Conservation (phyloP, 2,329 filamentous ascomycete genomes). For the Leptographium flavum region DNA sequence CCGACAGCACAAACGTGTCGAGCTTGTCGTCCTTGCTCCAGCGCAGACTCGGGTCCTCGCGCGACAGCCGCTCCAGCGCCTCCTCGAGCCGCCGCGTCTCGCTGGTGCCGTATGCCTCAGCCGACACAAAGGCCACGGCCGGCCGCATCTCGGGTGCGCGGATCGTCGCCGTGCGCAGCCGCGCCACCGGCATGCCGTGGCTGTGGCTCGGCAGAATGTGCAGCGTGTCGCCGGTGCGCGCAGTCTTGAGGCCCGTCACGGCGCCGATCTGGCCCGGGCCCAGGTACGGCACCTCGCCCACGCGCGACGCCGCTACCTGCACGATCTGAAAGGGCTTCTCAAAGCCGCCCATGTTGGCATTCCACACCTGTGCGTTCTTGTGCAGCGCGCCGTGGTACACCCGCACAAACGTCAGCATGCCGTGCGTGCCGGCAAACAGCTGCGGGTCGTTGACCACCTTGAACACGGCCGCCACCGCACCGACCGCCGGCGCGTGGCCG, state of each 20-base stretch:
- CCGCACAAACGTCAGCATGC: constrained; percentile 80
- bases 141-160: constrained; percentile 81
- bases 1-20: constrained; percentile 82
- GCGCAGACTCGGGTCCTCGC: constrained; percentile 86
- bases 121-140: constrained; percentile 90
- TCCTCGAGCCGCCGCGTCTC: constrained; percentile 64
- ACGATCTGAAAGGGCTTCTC: constrained; percentile 71
- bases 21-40: constrained; percentile 78
- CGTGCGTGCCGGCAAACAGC: constrained; percentile 32
- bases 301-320: constrained; percentile 80
- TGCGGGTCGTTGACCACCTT: constrained; percentile 86
- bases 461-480: constrained; percentile 58
- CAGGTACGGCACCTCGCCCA: constrained; percentile 70
- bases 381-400: constrained; percentile 77
- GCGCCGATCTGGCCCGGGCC: constrained; percentile 86
- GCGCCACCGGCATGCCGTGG: constrained; percentile 43
- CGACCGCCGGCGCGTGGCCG: constrained; percentile 14
- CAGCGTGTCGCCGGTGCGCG: constrained; percentile 88
- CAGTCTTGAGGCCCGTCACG: constrained; percentile 74
- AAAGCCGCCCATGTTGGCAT: constrained; percentile 66
- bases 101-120: constrained; percentile 55
- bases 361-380: constrained; percentile 65
- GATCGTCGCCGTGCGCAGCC: constrained; percentile 63
- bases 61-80: constrained; percentile 60
- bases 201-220: constrained; percentile 51